Conservation (phyloP, 768 basidiomycete species). For the Amylocystis lapponica region DNA sequence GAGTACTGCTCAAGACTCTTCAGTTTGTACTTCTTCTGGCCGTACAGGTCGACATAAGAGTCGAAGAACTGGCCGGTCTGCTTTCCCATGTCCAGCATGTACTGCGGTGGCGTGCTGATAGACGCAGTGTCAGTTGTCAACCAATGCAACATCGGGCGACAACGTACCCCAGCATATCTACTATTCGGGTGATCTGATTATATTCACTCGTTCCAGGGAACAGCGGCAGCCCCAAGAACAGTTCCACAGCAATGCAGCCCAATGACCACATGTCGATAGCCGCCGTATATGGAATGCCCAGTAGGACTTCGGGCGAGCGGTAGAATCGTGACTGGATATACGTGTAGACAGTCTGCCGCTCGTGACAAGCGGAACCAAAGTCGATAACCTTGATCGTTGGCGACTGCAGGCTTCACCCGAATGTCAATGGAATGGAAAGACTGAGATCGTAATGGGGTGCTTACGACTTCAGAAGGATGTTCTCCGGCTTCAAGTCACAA, state of each 20-base stretch:
- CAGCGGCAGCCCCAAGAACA: constrained; percentile 92
- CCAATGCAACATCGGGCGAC: not conserved
- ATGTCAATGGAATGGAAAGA: constrained; percentile 2
- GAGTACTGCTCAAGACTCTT: constrained; percentile 95
- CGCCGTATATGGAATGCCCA: constrained; percentile 91
- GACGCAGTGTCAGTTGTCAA: constrained; percentile 1
- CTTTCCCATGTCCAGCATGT: constrained; percentile 96
- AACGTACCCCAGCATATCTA: constrained; percentile 96
- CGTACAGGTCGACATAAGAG: constrained; percentile 61
- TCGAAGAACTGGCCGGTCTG: constrained; percentile 95
- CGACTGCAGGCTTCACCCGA: constrained; percentile 70
- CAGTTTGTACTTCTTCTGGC: constrained; percentile 79
- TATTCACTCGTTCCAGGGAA: constrained; percentile 99
- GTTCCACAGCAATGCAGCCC: constrained; percentile 97
- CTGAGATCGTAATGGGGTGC: constrained; percentile 23
- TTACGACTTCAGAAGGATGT: constrained; percentile 94
- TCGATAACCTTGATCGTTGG: constrained; percentile 99
- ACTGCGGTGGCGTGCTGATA: constrained; percentile 76
- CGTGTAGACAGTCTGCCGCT: constrained; percentile 98
- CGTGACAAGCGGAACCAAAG: constrained; percentile 98
- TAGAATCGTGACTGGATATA: constrained; percentile 99
- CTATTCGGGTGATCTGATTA: constrained; percentile 94
- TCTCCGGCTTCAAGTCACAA: constrained; percentile 98
- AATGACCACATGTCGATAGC: constrained; percentile 99
- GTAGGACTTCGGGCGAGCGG: constrained; percentile 93